phyloP scores from a whole-genome alignment of 176 grass and related monocot genomes.

The Ensete ventricosum region DNA sequence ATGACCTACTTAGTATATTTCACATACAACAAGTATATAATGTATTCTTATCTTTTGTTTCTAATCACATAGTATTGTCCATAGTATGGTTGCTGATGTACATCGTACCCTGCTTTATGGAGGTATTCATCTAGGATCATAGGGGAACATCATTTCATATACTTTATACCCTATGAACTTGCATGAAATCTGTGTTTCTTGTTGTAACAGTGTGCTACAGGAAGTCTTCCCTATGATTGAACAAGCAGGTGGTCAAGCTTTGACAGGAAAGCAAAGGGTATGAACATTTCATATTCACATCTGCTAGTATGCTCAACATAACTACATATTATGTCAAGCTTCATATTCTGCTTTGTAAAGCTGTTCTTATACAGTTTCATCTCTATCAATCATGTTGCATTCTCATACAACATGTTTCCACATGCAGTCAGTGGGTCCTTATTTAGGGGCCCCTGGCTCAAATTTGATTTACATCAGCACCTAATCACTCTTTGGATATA shows the following conservation, averaged over 20 bases:
- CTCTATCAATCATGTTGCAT: too few species aligned
- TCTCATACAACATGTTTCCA: too few species aligned
- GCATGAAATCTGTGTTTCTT: neutral
- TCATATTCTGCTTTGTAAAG: too few species aligned
- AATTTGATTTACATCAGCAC: too few species aligned
- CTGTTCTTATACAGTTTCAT: too few species aligned
- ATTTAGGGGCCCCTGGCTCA: too few species aligned
- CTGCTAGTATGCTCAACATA: too few species aligned
- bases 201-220: slow-evolving; percentile 64
- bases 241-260: slow-evolving; percentile 86
- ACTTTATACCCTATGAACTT: neutral
- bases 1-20: neutral
- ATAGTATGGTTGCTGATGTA: slow-evolving; percentile 97
- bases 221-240: slow-evolving; percentile 99
- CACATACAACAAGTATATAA: neutral
- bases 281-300: neutral
- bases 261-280: slow-evolving; percentile 91
- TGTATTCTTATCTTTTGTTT: neutral
- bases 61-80: slow-evolving; percentile 2
- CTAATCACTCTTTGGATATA: too few species aligned
- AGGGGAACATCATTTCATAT: too few species aligned
- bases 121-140: slow-evolving; percentile 18
- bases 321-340: too few species aligned
- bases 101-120: slow-evolving; percentile 91
- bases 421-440: too few species aligned